Conservation (phyloP, 1,139 yeast genomes). For the Saccharomyces hybrid region DNA sequence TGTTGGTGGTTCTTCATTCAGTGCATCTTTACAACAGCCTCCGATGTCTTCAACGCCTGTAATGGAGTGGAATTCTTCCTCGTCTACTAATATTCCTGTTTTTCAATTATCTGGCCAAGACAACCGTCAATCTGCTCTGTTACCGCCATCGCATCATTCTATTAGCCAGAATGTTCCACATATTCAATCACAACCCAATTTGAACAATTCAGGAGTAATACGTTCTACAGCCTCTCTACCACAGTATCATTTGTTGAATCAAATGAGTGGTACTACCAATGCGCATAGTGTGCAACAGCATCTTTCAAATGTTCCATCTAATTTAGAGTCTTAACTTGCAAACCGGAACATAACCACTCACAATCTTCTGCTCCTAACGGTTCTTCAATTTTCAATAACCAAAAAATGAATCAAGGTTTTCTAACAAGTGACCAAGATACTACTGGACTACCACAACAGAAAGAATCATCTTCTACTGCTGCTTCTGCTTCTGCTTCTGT, state of each 20-base stretch:
- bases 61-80: slow-evolving; percentile 25
- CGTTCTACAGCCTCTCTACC: neutral
- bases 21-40: slow-evolving; percentile 20
- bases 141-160: neutral
- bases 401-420: slow-evolving; percentile 9
- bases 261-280: neutral
- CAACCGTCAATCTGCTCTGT: neutral
- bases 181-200: neutral
- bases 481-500: slow-evolving; percentile 5
- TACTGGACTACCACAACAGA: slow-evolving; percentile 15
- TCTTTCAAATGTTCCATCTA: neutral
- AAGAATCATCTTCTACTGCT: slow-evolving; percentile 14
- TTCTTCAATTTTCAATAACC: slow-evolving; percentile 10
- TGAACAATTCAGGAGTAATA: neutral
- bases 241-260: neutral
- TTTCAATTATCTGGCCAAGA: neutral
- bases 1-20: slow-evolving; percentile 2
- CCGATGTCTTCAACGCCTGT: slow-evolving; percentile 29
- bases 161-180: neutral
- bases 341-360: neutral
- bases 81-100: slow-evolving; percentile 4
- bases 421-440: neutral
- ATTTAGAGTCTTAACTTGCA: neutral
- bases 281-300: neutral
- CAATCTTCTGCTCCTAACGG: slow-evolving; percentile 8